Conservation (phyloP, 768 basidiomycete species). For the Suillus clintonianus region DNA sequence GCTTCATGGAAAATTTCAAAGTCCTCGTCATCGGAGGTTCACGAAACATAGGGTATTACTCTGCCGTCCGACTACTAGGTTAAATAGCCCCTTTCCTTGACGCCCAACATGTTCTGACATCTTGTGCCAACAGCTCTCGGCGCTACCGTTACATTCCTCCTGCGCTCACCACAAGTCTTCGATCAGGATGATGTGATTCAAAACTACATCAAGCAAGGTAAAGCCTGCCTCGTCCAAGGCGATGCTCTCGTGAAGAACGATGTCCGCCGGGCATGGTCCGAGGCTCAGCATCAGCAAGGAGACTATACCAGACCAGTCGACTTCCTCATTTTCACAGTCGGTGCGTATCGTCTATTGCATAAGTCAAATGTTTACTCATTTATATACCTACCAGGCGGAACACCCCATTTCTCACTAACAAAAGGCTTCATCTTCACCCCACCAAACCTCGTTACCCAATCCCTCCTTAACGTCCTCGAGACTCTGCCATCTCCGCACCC, state of each 20-base stretch:
- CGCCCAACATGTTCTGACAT: not conserved
- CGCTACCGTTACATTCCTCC: slow-evolving; percentile 61
- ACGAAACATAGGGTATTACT: slow-evolving; percentile 55
- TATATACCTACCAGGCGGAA: slow-evolving; percentile 40
- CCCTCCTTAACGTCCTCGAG: slow-evolving; percentile 55
- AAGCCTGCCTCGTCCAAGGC: slow-evolving; percentile 57
- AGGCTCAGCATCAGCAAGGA: slow-evolving; percentile 30
- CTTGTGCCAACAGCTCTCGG: slow-evolving; percentile 48
- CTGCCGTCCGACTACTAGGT: slow-evolving; percentile 51
- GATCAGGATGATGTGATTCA: slow-evolving; percentile 57
- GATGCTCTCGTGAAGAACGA: slow-evolving; percentile 59
- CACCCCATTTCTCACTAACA: slow-evolving; percentile 43
- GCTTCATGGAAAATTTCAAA: slow-evolving; percentile 25
- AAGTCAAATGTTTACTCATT: slow-evolving; percentile 1
- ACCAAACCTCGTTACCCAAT: slow-evolving; percentile 58
- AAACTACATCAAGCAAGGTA: slow-evolving; percentile 47
- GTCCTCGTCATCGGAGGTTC: slow-evolving; percentile 54
- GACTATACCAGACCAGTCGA: slow-evolving; percentile 43
- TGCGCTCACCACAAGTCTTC: slow-evolving; percentile 54
- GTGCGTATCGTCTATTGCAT: slow-evolving; percentile 32
- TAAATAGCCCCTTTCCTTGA: slow-evolving; percentile 11
- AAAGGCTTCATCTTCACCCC: slow-evolving; percentile 54
- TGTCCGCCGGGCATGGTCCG: too few relatives aligned
- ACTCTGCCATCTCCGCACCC: slow-evolving; percentile 51
- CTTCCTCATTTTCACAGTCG: slow-evolving; percentile 61